Evolutionary conservation across 768 basidiomycete species (phyloP).

Genomic region (Polyporus arcularius): DNA sequence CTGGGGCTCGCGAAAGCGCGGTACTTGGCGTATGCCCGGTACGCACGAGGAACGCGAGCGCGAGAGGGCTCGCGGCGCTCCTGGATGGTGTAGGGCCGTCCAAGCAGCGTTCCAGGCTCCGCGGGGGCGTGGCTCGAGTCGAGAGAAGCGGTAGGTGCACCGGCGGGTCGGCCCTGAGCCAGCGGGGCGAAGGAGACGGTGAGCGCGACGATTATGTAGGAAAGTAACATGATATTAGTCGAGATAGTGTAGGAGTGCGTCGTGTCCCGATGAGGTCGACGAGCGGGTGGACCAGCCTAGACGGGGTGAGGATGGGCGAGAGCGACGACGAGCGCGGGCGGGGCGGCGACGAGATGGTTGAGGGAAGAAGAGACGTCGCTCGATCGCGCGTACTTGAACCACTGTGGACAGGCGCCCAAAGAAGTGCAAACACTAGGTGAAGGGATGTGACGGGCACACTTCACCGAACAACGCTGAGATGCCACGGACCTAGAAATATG

Average conservation of each 20-base stretch:
- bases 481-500: not conserved
- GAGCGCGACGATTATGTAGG: slow-evolving; percentile 13
- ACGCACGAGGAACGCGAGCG: not conserved
- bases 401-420: slow-evolving; percentile 14
- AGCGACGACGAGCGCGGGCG: not conserved
- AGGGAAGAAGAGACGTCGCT: not conserved
- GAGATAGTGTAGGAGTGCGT: not conserved
- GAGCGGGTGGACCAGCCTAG: slow-evolving; percentile 12
- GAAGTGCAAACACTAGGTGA: slow-evolving; percentile 8
- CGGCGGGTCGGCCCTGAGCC: not conserved
- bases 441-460: not conserved
- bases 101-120: slow-evolving; percentile 26
- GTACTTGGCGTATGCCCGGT: not conserved
- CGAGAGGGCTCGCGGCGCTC: slow-evolving; percentile 7
- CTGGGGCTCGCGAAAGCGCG: not conserved
- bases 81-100: slow-evolving; percentile 23
- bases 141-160: not conserved
- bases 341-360: not conserved
- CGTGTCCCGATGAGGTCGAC: slow-evolving; percentile 5
- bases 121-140: not conserved
- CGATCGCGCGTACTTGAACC: slow-evolving; percentile 8
- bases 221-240: slow-evolving; percentile 9
- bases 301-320: not conserved
- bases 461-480: not conserved
- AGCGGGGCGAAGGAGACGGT: slow-evolving; percentile 6